A percentile compares a stretch with the other conserved stretches of the same genome.
These are phyloP conservation scores for Apophysomyces sp. DNA, from an alignment of 371 early-diverging fungal species.

Conservation along the genomic window DNA sequence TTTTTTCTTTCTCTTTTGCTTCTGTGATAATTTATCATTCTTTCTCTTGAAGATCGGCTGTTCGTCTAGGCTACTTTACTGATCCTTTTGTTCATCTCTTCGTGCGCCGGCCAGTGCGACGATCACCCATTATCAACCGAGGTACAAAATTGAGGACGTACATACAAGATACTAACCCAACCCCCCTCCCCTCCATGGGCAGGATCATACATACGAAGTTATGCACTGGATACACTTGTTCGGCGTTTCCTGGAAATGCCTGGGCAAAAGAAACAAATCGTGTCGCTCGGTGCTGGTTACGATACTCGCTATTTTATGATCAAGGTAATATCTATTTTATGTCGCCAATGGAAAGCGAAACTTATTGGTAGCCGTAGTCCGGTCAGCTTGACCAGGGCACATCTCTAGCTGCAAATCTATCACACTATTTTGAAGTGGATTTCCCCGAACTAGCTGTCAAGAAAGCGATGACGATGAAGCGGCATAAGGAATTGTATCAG, in stretches of 20 bases:
- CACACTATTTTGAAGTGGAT: slow-evolving; percentile 87
- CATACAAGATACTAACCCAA: too few relatives aligned
- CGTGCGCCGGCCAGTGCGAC: slow-evolving; percentile 61
- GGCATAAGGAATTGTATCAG: slow-evolving; percentile 48
- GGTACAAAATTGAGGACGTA: slow-evolving; percentile 42
- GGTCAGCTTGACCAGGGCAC: slow-evolving; percentile 5
- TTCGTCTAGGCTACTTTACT: slow-evolving; percentile 71
- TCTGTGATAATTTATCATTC: background rate
- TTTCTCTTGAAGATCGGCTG: too few relatives aligned
- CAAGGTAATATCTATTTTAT: slow-evolving; percentile 39
- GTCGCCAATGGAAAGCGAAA: background rate
- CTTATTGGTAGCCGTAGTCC: slow-evolving; percentile 7
- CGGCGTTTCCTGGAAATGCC: slow-evolving; percentile 54
- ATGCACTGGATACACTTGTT: slow-evolving; percentile 65
- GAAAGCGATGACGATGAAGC: slow-evolving; percentile 73
- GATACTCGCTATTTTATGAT: slow-evolving; percentile 91
- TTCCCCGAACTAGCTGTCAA: slow-evolving; percentile 81
- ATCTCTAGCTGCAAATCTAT: background rate
- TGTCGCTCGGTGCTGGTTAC: slow-evolving; percentile 88
- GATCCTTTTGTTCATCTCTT: slow-evolving; percentile 82
- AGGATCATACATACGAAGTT: slow-evolving; percentile 76
- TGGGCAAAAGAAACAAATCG: slow-evolving; percentile 67
- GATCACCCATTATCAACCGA: slow-evolving; percentile 93
- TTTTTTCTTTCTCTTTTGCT: background rate
- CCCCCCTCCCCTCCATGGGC: too few relatives aligned